Percentiles rank a stretch among this genome's conserved stretches.
These are phyloP conservation scores for Cymodocea nodosa DNA, from an alignment of 116 monocot genomes.

Conservation along the genomic window DNA sequence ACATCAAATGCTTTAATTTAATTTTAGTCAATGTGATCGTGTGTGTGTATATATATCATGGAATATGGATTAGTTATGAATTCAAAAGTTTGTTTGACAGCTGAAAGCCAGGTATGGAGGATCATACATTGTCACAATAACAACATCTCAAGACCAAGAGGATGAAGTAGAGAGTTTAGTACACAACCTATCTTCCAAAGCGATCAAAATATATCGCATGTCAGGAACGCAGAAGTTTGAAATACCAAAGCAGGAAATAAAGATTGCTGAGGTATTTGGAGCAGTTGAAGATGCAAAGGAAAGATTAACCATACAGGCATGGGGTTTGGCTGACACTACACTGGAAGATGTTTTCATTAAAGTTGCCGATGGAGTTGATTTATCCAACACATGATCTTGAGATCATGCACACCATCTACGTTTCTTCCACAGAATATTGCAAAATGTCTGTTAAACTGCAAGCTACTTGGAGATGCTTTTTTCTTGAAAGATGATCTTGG, in stretches of 20 bases:
- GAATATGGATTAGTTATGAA: background rate
- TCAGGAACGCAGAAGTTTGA: conserved; percentile 78
- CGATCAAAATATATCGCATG: conserved; percentile 54
- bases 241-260: conserved; percentile 58
- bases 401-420: no score
- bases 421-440: no score
- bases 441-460: no score
- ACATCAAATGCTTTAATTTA: no score
- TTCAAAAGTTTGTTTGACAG: background rate
- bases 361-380: conserved; percentile 41
- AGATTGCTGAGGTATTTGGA: conserved; percentile 49
- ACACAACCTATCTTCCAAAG: conserved; percentile 28
- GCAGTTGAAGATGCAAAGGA: conserved; percentile 45
- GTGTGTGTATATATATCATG: no score
- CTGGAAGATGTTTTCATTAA: conserved; percentile 68
- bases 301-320: conserved; percentile 39
- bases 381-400: background rate
- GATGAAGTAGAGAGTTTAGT: conserved; percentile 43
- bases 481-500: no score
- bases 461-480: no score
- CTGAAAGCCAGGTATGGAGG: conserved; percentile 56
- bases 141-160: conserved; percentile 37
- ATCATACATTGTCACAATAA: conserved; percentile 58
- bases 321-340: conserved; percentile 70
- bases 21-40: no score